Evolutionary conservation across 441 rosid genomes (phyloP).

Genomic region (Erodium trifolium): DNA sequence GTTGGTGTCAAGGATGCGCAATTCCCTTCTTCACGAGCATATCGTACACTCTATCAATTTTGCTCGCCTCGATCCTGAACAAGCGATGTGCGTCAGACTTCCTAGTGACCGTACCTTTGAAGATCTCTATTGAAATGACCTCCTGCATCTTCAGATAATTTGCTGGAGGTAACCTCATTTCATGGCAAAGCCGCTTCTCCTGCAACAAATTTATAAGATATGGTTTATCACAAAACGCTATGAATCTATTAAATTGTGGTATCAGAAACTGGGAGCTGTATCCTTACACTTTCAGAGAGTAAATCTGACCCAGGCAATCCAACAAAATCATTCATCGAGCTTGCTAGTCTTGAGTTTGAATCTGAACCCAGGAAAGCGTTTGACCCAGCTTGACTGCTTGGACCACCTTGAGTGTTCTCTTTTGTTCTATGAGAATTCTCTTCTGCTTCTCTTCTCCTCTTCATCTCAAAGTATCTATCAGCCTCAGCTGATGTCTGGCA

Average conservation of each 20-base stretch:
- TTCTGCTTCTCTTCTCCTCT: constrained; percentile 67
- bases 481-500: constrained; percentile 81
- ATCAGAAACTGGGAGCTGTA: not conserved
- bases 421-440: constrained; percentile 60
- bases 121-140: constrained; percentile 61
- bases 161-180: constrained; percentile 62
- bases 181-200: constrained; percentile 25
- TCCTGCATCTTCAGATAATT: constrained; percentile 81
- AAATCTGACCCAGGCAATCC: constrained; percentile 57
- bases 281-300: constrained; percentile 71
- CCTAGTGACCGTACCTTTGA: constrained; percentile 59
- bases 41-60: constrained; percentile 78
- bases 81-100: constrained; percentile 69
- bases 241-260: too few relatives aligned
- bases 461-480: constrained; percentile 55
- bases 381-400: constrained; percentile 36
- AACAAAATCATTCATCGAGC: constrained; percentile 48
- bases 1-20: constrained; percentile 49
- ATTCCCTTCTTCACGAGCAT: constrained; percentile 89
- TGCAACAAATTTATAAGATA: constrained; percentile 4
- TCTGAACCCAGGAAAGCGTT: constrained; percentile 35
- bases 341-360: constrained; percentile 32
- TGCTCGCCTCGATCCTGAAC: constrained; percentile 71
- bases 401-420: constrained; percentile 50
- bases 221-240: too few relatives aligned